phyloP scores from a whole-genome alignment of 2,329 filamentous ascomycete genomes.

The Curvularia hawaiiensis region DNA sequence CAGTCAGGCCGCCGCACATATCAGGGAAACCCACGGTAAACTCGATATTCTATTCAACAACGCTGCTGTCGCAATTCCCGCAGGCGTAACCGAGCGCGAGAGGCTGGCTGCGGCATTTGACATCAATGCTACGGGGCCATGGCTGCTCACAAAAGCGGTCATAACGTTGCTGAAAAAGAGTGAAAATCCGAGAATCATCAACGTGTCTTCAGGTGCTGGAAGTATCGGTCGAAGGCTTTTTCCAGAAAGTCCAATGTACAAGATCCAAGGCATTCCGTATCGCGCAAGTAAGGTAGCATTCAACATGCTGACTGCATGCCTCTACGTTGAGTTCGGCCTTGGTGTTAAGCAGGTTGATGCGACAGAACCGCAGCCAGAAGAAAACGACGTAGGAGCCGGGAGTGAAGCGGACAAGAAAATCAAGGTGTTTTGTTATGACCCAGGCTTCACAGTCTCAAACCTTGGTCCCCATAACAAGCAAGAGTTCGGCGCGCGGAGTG shows the following conservation, averaged over 20 bases:
- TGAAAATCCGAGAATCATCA: slow-evolving; percentile 39
- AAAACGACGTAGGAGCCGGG: background rate
- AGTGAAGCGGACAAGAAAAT: slow-evolving; percentile 22
- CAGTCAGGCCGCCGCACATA: slow-evolving; percentile 38
- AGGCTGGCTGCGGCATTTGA: slow-evolving; percentile 34
- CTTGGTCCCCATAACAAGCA: slow-evolving; percentile 40
- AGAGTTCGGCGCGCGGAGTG: slow-evolving; percentile 45
- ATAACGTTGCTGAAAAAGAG: slow-evolving; percentile 26
- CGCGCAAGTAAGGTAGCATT: slow-evolving; percentile 47
- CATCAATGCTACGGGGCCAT: slow-evolving; percentile 38
- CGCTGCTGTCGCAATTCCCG: slow-evolving; percentile 36
- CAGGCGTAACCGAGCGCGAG: slow-evolving; percentile 29
- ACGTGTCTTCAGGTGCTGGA: slow-evolving; percentile 44
- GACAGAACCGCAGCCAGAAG: background rate
- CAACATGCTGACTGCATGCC: slow-evolving; percentile 47
- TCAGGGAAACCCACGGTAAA: slow-evolving; percentile 38
- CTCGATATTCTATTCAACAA: slow-evolving; percentile 50
- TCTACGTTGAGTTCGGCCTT: slow-evolving; percentile 38
- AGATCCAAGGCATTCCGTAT: slow-evolving; percentile 37
- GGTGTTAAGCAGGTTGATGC: slow-evolving; percentile 17
- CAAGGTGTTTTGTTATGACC: slow-evolving; percentile 49
- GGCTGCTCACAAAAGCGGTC: slow-evolving; percentile 30
- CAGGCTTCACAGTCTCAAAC: slow-evolving; percentile 47
- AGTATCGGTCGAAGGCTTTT: slow-evolving; percentile 40
- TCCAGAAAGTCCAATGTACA: slow-evolving; percentile 33